Percentiles rank a stretch among this genome's conserved stretches.
These are phyloP conservation scores for Candida boleticola DNA, from an alignment of 805 yeast genomes.

Conservation along the genomic window DNA sequence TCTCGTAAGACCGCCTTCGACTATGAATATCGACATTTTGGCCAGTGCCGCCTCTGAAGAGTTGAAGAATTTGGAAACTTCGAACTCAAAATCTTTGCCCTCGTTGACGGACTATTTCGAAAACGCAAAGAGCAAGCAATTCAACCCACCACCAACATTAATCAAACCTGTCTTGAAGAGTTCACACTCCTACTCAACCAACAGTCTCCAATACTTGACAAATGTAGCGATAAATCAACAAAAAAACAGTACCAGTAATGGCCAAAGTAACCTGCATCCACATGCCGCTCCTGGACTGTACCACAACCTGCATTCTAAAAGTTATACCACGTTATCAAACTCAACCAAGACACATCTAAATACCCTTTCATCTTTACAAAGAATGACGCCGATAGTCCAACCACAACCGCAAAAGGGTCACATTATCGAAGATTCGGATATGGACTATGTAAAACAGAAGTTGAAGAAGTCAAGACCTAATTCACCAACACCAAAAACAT, in stretches of 20 bases:
- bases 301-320: conserved; percentile 8
- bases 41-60: conserved; percentile 59
- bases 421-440: conserved; percentile 42
- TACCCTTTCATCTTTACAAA: conserved; percentile 50
- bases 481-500: conserved; percentile 39
- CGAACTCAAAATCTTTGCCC: conserved; percentile 50
- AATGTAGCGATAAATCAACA: conserved; percentile 18
- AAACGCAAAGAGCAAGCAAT: conserved; percentile 5
- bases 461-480: conserved; percentile 51
- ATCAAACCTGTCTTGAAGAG: conserved; percentile 1
- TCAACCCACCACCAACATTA: background rate
- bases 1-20: conserved; percentile 5
- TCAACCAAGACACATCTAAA: conserved; percentile 20
- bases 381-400: conserved; percentile 56
- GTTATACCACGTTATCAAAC: conserved; percentile 15
- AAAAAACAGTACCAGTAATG: conserved; percentile 4
- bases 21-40: conserved; percentile 46
- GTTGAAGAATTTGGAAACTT: conserved; percentile 37
- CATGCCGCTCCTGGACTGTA: too few relatives aligned
- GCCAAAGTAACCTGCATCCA: background rate
- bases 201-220: conserved; percentile 23
- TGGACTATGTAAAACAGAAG: conserved; percentile 45
- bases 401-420: conserved; percentile 11
- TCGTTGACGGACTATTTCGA: conserved; percentile 49
- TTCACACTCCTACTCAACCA: conserved; percentile 12